Conservation (phyloP, 176 grass and related monocot genomes). For the Phoenix roebelenii region DNA sequence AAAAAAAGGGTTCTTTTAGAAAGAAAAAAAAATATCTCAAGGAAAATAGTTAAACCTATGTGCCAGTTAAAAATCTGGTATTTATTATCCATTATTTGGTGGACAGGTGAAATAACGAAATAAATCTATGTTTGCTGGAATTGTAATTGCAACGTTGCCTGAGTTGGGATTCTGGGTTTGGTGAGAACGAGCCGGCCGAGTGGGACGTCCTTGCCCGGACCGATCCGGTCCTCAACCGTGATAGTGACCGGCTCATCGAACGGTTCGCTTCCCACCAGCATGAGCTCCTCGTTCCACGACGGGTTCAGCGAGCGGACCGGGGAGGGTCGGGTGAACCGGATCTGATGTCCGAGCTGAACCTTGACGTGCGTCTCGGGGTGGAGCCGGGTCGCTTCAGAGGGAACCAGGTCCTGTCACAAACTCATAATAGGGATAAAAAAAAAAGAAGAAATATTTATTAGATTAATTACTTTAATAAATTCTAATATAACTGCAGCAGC, state of each 20-base stretch:
- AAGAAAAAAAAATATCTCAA: no score
- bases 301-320: conserved; percentile 2
- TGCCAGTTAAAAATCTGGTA: no score
- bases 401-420: conserved; percentile 12
- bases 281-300: conserved; percentile 27
- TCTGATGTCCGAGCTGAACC: conserved; percentile 16
- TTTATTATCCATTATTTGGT: no score
- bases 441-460: no score
- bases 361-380: neutral
- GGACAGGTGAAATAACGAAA: no score
- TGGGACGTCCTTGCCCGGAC: neutral
- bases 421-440: no score
- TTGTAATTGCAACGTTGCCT: neutral
- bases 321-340: neutral
- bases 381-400: neutral
- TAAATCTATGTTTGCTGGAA: no score
- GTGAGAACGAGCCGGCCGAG: neutral
- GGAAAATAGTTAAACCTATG: no score
- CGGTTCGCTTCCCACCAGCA: conserved; percentile 26
- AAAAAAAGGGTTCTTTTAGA: no score
- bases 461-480: no score
- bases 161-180: conserved; percentile 10
- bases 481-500: no score
- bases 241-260: conserved; percentile 30
- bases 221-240: conserved; percentile 9